A percentile compares a stretch with the other conserved stretches of the same genome.
Evolutionary conservation across 1,284 basidiomycete genomes (phyloP).

Genomic region (Peniophora sp.): DNA sequence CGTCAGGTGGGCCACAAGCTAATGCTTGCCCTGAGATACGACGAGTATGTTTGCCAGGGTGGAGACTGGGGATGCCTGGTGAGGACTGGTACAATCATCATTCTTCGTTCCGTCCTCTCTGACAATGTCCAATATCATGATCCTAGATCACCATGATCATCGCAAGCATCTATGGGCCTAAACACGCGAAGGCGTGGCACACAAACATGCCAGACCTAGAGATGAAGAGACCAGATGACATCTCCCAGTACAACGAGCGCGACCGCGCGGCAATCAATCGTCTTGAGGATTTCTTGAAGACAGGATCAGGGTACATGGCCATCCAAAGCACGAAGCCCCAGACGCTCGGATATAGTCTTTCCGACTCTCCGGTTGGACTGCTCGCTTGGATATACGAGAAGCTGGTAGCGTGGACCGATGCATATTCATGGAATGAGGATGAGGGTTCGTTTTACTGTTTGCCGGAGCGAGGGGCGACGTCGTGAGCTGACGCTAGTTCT

Average conservation of each 20-base stretch:
- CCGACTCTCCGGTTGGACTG: constrained; percentile 51
- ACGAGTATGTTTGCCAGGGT: constrained; percentile 38
- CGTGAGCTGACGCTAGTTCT: constrained; percentile 30
- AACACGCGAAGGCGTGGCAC: constrained; percentile 27
- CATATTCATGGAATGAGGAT: constrained; percentile 42
- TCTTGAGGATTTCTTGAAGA: constrained; percentile 19
- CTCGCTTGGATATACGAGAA: constrained; percentile 60
- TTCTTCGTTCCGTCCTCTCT: neutral
- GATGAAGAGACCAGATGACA: too few species aligned
- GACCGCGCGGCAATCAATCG: constrained; percentile 22
- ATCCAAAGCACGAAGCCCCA: constrained; percentile 46
- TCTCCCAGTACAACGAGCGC: constrained; percentile 14
- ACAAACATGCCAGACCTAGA: constrained; percentile 19
- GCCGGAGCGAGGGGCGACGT: neutral
- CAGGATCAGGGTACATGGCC: constrained; percentile 31
- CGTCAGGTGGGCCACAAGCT: constrained; percentile 32
- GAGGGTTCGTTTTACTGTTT: constrained; percentile 27
- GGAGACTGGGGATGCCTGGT: constrained; percentile 36
- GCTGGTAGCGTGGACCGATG: constrained; percentile 41
- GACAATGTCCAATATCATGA: neutral
- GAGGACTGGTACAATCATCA: too few species aligned
- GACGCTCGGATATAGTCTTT: constrained; percentile 46
- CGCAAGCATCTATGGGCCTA: constrained; percentile 20
- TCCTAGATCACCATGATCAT: constrained; percentile 22
- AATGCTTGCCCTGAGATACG: constrained; percentile 37